A percentile compares a stretch with the other conserved stretches of the same genome.
Evolutionary conservation across 2,329 filamentous ascomycete genomes (phyloP).

Genomic region (Monilinia fructicola): DNA sequence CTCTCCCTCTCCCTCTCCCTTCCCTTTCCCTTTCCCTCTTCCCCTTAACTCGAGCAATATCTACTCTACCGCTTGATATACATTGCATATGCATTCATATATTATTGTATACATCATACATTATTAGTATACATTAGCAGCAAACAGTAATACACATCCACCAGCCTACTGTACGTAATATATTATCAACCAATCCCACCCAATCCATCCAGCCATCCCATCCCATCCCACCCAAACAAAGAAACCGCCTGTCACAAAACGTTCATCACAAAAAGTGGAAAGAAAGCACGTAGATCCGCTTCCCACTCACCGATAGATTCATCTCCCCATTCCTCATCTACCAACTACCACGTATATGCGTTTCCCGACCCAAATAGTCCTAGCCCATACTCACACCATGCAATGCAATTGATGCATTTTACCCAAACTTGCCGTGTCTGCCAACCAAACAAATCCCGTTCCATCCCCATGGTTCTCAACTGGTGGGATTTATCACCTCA

Average conservation of each 20-base stretch:
- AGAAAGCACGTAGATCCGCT: background rate
- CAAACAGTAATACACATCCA: background rate
- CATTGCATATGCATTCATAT: slow-evolving; percentile 19
- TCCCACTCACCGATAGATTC: slow-evolving; percentile 3
- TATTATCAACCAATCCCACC: background rate
- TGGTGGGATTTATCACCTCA: background rate
- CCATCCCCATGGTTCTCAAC: slow-evolving; percentile 2
- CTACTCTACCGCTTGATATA: background rate
- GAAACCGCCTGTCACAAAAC: slow-evolving; percentile 6
- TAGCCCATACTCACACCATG: background rate
- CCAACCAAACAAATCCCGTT: background rate
- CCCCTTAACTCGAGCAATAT: too few relatives aligned
- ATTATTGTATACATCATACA: background rate
- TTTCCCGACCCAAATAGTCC: background rate
- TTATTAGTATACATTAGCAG: slow-evolving; percentile 9
- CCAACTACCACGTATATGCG: slow-evolving; percentile 10
- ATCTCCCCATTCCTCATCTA: background rate
- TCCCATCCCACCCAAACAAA: background rate
- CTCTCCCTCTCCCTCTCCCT: too few relatives aligned
- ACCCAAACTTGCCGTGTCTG: background rate
- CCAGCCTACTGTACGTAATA: background rate
- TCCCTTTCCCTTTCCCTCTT: too few relatives aligned
- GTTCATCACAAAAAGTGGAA: background rate
- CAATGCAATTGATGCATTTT: background rate
- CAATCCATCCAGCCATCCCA: background rate